Evolutionary conservation across 2,329 filamentous ascomycete species (phyloP).

Genomic region (Colletotrichum magnum): DNA sequence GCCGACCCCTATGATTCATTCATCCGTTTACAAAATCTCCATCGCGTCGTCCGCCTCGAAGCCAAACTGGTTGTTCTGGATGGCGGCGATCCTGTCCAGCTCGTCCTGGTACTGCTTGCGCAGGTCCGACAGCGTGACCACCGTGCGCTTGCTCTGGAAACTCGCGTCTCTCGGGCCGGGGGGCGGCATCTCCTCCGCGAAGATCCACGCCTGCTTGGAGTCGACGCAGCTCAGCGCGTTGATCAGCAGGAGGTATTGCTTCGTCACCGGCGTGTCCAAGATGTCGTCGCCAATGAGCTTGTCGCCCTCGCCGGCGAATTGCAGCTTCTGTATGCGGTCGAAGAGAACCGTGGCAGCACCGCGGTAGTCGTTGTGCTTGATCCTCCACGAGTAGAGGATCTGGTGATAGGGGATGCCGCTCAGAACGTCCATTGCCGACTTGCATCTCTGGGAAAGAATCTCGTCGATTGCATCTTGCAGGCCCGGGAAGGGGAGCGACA

Average conservation of each 20-base stretch:
- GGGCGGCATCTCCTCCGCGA: conserved; percentile 58
- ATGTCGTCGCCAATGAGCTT: conserved; percentile 68
- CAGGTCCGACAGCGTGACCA: conserved; percentile 89
- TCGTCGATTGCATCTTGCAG: conserved; percentile 85
- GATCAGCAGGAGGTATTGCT: conserved; percentile 90
- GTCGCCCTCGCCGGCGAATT: conserved; percentile 71
- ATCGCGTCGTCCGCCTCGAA: conserved; percentile 71
- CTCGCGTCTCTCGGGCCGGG: conserved; percentile 34
- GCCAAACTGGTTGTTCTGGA: conserved; percentile 91
- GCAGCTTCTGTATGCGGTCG: conserved; percentile 74
- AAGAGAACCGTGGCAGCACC: conserved; percentile 77
- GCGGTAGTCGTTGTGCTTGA: conserved; percentile 87
- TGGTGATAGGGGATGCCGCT: conserved; percentile 83
- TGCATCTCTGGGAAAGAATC: conserved; percentile 80
- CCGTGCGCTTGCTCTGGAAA: conserved; percentile 71
- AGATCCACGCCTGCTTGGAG: conserved; percentile 85
- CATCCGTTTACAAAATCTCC: conserved; percentile 59
- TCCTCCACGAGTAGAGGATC: conserved; percentile 91
- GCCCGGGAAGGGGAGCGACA: conserved; percentile 83
- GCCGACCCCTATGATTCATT: conserved; percentile 23
- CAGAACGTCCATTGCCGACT: conserved; percentile 75
- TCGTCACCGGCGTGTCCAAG: conserved; percentile 75
- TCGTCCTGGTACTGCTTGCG: conserved; percentile 91
- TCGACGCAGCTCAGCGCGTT: conserved; percentile 92
- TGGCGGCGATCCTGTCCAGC: conserved; percentile 87